A percentile compares a stretch with the other conserved stretches of the same genome.
These are phyloP conservation scores for Chamaecrista fasciculata DNA, from an alignment of 306 rosid species.

Conservation along the genomic window DNA sequence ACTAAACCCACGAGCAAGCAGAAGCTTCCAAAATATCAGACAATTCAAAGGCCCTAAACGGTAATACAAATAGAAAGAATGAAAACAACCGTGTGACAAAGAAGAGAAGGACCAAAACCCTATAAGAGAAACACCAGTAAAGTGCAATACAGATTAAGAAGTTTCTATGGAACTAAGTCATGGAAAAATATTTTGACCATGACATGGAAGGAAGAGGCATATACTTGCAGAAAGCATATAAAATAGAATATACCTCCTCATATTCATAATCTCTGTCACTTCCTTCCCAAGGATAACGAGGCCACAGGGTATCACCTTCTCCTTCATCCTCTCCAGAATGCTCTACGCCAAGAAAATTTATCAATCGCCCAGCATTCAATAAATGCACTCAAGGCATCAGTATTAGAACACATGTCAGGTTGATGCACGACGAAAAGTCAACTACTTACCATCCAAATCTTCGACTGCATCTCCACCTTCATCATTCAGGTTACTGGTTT, in stretches of 20 bases:
- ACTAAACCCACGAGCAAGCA: not conserved
- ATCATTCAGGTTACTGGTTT: conserved; percentile 58
- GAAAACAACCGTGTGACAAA: not conserved
- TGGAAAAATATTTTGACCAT: not conserved
- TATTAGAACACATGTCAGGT: not conserved
- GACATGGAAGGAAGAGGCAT: not conserved
- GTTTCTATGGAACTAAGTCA: not conserved
- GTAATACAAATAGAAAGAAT: not conserved
- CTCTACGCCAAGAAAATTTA: conserved; percentile 40
- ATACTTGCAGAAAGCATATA: conserved; percentile 2
- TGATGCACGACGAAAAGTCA: not conserved
- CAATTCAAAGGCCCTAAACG: not conserved
- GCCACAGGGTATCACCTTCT: conserved; percentile 38
- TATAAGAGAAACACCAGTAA: not conserved
- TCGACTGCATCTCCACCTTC: conserved; percentile 62
- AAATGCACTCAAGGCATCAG: not conserved
- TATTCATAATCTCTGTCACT: conserved; percentile 83
- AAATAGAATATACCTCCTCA: conserved; percentile 63
- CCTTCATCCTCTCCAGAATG: conserved; percentile 62
- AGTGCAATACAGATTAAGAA: conserved; percentile 1
- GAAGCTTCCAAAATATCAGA: not conserved
- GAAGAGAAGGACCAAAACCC: not conserved
- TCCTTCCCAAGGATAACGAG: conserved; percentile 90
- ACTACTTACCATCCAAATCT: conserved; percentile 62
- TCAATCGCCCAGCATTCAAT: conserved; percentile 6